Evolutionary conservation across 2,329 filamentous ascomycete species (phyloP), one percentile per base, ranked within the genome.

Genomic region (Periglandula ipomoeae): DNA sequence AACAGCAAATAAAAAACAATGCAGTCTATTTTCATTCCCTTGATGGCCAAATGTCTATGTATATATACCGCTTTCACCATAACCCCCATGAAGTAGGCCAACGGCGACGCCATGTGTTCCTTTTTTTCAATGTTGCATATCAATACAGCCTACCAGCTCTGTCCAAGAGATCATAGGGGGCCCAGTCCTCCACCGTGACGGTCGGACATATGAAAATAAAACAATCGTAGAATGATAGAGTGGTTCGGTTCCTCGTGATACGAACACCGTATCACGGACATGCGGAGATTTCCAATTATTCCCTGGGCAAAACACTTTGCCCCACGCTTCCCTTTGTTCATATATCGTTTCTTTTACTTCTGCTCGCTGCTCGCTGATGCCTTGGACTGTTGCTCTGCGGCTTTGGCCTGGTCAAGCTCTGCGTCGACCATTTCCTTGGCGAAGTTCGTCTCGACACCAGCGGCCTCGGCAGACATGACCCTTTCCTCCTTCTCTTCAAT

Each of bases 401-500:
- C 62, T 50, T 59, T 58, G 45, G 52, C 54, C 53, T 65, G 53
- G 44, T 83, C 79, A 46, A 67, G 63, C 65, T 82, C 76, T 1
- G 78, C 76, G 44, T 75, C 75, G 3, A 72, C 64, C 50, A 79
- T 78, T 59, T 82, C 79, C 50, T 62, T 62, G 6, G 72, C 73
- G 55, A 77, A 72, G 45, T 67, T 69, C 58, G 72, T 71, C 50
- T 74, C 69, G 11, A 71, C 60, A 34, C 66, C 71, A 49, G 69
- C 67, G 34, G 71, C 69, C 24, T 75, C 72, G 7, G 80, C 78
- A 2, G 71, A 65, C 23, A 72, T 64, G 48, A 74, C 67, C 52
- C 83, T 78, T 64, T 89, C 86, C 56, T 95, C 89, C 71, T 91
- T 89, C 67, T 97, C 93, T 61, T 97, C 91, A 58, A 97, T 97